Evolutionary conservation across 441 rosid genomes (phyloP).

Genomic region (Jatropha multifida): DNA sequence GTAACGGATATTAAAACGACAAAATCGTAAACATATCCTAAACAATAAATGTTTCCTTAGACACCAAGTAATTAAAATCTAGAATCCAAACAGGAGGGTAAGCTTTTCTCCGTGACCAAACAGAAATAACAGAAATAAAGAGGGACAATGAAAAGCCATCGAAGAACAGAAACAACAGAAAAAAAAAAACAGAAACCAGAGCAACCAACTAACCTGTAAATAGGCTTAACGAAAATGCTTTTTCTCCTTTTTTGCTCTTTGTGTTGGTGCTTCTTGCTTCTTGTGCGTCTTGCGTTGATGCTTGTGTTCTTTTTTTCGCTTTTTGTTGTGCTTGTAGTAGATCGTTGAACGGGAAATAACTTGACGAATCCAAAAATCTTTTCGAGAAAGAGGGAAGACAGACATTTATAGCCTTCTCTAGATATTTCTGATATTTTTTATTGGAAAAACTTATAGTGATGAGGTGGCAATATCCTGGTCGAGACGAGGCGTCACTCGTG

Average conservation of each 20-base stretch:
- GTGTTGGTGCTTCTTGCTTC: no score
- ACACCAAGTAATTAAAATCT: background rate
- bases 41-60: background rate
- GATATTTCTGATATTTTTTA: conserved; percentile 34
- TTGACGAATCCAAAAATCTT: background rate
- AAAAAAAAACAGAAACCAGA: background rate
- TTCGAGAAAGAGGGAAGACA: rapidly evolving
- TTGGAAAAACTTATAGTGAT: no score
- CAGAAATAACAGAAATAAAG: no score
- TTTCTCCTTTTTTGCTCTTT: no score
- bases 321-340: background rate
- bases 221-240: background rate
- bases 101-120: background rate
- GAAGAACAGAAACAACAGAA: background rate
- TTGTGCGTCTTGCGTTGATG: background rate
- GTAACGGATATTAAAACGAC: background rate
- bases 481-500: no score
- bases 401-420: conserved; percentile 53
- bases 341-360: background rate
- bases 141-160: background rate
- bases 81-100: no score
- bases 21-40: background rate
- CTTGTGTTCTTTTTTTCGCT: background rate
- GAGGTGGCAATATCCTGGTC: no score
- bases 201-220: conserved; percentile 25